Conservation (phyloP, 306 rosid species). For the Dalbergia cochinchinensis region DNA sequence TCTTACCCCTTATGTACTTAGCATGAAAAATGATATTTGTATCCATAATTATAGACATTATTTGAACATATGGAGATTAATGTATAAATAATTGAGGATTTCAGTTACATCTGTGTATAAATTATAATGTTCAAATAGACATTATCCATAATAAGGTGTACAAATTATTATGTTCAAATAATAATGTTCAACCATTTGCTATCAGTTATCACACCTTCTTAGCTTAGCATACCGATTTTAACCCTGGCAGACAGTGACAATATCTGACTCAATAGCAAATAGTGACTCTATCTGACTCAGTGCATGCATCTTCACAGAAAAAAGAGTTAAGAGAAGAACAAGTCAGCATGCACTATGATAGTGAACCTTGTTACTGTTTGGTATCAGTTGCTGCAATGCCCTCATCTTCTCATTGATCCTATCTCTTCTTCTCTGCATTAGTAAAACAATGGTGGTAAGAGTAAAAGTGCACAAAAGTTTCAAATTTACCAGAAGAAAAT, state of each 20-base stretch:
- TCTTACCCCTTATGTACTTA: too few relatives aligned
- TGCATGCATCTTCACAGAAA: constrained; percentile 28
- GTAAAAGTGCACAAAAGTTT: not conserved
- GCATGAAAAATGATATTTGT: too few relatives aligned
- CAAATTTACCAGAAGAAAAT: constrained; percentile 23
- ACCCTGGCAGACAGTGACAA: not conserved
- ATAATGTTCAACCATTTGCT: not conserved
- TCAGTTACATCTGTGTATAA: too few relatives aligned
- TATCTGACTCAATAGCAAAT: not conserved
- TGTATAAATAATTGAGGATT: too few relatives aligned
- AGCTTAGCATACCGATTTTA: not conserved
- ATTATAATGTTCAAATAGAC: too few relatives aligned
- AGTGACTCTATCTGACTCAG: constrained; percentile 5
- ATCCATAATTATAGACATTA: too few relatives aligned
- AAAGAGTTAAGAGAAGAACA: not conserved
- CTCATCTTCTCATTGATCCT: constrained; percentile 93
- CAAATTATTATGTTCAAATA: too few relatives aligned
- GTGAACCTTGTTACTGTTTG: constrained; percentile 84
- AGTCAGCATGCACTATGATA: constrained; percentile 31
- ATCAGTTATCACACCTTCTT: not conserved
- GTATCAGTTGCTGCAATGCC: constrained; percentile 89
- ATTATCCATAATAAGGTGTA: too few relatives aligned
- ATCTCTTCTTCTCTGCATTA: constrained; percentile 83
- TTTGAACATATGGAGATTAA: too few relatives aligned
- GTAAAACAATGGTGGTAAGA: constrained; percentile 16